Evolutionary conservation across 768 basidiomycete species (phyloP).

Genomic region (Amanita rubescens): DNA sequence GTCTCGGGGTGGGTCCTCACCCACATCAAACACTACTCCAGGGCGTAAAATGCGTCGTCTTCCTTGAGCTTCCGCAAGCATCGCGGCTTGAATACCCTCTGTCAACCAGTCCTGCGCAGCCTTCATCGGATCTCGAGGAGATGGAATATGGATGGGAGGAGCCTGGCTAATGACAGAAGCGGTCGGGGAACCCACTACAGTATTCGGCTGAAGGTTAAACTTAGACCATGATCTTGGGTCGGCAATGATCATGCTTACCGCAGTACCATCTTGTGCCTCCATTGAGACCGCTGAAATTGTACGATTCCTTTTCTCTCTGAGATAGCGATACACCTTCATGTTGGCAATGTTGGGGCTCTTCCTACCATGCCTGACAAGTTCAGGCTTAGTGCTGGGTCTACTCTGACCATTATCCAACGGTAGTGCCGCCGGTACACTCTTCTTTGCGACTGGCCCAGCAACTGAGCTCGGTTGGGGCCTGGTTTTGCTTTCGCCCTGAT

Average conservation of each 20-base stretch:
- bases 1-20: constrained; percentile 39
- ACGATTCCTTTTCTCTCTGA: constrained; percentile 50
- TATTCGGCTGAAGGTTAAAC: constrained; percentile 43
- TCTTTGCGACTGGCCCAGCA: neutral
- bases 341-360: neutral
- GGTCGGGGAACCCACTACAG: constrained; percentile 68
- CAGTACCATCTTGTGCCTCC: constrained; percentile 75
- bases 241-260: constrained; percentile 39
- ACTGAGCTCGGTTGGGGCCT: constrained; percentile 15
- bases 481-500: constrained; percentile 29
- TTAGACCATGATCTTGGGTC: constrained; percentile 7
- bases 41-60: constrained; percentile 41
- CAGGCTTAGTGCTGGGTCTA: neutral
- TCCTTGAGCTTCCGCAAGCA: constrained; percentile 29
- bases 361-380: neutral
- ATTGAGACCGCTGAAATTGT: constrained; percentile 69
- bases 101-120: constrained; percentile 68
- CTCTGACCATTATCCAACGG: neutral
- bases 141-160: constrained; percentile 36
- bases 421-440: constrained; percentile 1
- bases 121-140: constrained; percentile 55
- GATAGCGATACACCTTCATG: constrained; percentile 52
- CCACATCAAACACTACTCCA: constrained; percentile 60
- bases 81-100: constrained; percentile 47
- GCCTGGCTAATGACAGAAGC: constrained; percentile 56